phyloP scores from a whole-genome alignment of 768 basidiomycete genomes.

The Jaapia argillacea region DNA sequence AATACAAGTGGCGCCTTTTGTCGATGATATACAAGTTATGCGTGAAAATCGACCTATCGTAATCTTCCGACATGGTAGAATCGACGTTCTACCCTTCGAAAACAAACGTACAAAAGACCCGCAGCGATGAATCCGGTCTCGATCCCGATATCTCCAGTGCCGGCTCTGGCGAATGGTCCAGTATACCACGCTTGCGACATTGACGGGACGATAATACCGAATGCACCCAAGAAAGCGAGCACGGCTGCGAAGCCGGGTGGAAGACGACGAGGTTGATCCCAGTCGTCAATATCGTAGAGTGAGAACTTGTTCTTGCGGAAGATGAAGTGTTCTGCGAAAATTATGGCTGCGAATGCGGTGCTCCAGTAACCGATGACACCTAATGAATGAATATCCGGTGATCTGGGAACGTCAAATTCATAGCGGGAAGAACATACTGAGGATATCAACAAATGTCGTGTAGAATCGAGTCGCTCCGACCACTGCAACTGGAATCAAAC shows the following conservation, averaged over 20 bases:
- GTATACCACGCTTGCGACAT: constrained; percentile 46
- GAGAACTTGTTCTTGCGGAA: constrained; percentile 27
- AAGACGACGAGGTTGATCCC: constrained; percentile 24
- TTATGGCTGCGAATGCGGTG: constrained; percentile 24
- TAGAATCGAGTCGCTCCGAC: constrained; percentile 37
- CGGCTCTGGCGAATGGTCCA: constrained; percentile 33
- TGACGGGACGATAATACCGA: constrained; percentile 30
- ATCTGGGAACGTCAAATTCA: neutral
- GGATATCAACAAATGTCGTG: constrained; percentile 30
- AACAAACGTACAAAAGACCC: constrained; percentile 23
- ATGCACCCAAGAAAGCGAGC: constrained; percentile 27
- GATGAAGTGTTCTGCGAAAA: constrained; percentile 33
- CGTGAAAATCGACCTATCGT: too few species aligned
- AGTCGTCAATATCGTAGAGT: constrained; percentile 26
- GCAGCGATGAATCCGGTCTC: constrained; percentile 27
- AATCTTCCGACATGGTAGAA: too few species aligned
- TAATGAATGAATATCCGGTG: neutral
- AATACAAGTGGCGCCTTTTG: too few species aligned
- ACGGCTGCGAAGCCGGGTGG: constrained; percentile 33
- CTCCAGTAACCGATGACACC: constrained; percentile 39
- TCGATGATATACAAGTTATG: too few species aligned
- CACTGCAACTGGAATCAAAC: constrained; percentile 36
- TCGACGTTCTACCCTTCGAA: too few species aligned
- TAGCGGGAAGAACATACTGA: constrained; percentile 18
- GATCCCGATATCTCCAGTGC: constrained; percentile 40